Conservation (phyloP, 2,329 filamentous ascomycete genomes). For the Acrodontium crateriforme region DNA sequence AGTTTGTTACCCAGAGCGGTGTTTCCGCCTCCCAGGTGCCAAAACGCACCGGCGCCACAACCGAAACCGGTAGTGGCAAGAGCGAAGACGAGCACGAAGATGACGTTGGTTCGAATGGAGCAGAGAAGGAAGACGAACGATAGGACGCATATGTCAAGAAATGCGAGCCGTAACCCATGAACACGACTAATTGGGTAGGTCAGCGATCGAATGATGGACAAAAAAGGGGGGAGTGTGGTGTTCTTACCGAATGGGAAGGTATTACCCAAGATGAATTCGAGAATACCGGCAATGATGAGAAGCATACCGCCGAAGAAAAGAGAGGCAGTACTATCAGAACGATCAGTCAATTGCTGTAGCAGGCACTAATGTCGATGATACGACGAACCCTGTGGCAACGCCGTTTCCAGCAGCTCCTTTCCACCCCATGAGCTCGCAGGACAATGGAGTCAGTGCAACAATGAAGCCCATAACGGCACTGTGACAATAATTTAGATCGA, state of each 20-base stretch:
- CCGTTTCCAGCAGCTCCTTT: not conserved
- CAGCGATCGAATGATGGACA: no score
- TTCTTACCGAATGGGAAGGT: slow-evolving; percentile 3
- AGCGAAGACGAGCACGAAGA: slow-evolving; percentile 9
- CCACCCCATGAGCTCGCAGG: not conserved
- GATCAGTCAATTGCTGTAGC: slow-evolving; percentile 1
- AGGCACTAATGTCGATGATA: no score
- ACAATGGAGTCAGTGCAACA: not conserved
- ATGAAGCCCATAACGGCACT: not conserved
- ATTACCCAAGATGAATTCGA: slow-evolving; percentile 8
- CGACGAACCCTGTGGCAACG: not conserved
- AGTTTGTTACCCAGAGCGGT: not conserved
- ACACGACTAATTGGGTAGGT: no score
- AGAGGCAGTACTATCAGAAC: not conserved
- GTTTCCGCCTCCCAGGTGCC: not conserved
- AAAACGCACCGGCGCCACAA: not conserved
- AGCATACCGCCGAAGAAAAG: slow-evolving; percentile 6
- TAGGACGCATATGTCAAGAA: slow-evolving; percentile 4
- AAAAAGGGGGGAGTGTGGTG: no score
- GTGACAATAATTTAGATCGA: no score
- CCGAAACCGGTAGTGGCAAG: not conserved
- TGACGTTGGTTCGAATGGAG: slow-evolving; percentile 10
- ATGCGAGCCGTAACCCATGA: slow-evolving; percentile 4
- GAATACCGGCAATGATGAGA: slow-evolving; percentile 5
- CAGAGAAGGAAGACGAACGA: slow-evolving; percentile 9